Evolutionary conservation across 2,329 filamentous ascomycete species (phyloP).

Genomic region (Alternaria triticina): DNA sequence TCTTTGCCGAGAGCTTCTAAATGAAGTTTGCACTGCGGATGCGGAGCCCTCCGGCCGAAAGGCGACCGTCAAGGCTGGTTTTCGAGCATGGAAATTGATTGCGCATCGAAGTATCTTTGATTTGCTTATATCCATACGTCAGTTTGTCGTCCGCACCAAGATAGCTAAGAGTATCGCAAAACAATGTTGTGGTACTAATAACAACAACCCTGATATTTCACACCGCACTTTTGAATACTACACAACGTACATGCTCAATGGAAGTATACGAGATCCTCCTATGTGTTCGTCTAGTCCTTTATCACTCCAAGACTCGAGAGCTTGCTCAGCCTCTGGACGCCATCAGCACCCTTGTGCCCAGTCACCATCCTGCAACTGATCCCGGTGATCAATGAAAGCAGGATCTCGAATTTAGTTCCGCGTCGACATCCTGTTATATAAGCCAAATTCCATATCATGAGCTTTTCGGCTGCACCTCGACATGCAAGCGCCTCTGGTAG

Average conservation of each 20-base stretch:
- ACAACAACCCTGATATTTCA: neutral
- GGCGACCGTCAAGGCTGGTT: slow-evolving; percentile 10
- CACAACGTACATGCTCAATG: neutral
- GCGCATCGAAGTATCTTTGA: neutral
- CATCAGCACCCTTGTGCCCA: neutral
- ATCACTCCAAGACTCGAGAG: neutral
- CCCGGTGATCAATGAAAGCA: neutral
- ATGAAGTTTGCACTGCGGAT: slow-evolving; percentile 55
- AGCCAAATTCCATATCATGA: neutral
- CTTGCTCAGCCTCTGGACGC: neutral
- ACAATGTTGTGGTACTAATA: neutral
- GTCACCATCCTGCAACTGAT: neutral
- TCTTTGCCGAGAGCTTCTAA: slow-evolving; percentile 48
- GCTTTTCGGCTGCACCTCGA: neutral
- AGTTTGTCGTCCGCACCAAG: neutral
- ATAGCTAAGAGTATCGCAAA: neutral
- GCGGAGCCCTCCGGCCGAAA: slow-evolving; percentile 31
- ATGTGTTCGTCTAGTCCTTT: neutral
- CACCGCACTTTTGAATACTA: neutral
- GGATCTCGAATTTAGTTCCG: neutral
- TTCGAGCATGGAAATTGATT: neutral
- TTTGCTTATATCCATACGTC: neutral
- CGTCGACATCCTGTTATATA: neutral
- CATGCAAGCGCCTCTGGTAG: neutral
- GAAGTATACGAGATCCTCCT: neutral